Percentiles rank a stretch among this genome's conserved stretches.
phyloP scores from a whole-genome alignment of 495 filamentous ascomycete genomes.

The Aspergillus cavernicola region DNA sequence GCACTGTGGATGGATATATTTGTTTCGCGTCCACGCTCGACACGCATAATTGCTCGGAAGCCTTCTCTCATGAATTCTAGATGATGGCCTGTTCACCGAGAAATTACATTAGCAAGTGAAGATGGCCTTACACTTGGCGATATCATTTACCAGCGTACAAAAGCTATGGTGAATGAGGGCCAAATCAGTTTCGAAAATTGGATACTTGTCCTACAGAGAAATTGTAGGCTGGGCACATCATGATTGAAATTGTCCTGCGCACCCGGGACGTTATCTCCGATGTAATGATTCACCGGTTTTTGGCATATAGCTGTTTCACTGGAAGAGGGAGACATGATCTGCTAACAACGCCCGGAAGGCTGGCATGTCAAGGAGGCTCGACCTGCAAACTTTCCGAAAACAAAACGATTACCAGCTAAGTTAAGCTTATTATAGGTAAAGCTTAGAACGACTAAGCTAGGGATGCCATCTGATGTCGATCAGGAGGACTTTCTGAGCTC shows the following conservation, averaged over 20 bases:
- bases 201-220: too few relatives aligned
- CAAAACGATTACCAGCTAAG: neutral
- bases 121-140: neutral
- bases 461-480: neutral
- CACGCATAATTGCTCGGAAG: neutral
- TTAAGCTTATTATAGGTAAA: neutral
- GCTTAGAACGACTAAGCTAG: neutral
- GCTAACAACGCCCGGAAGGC: neutral
- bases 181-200: neutral
- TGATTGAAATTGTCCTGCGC: too few relatives aligned
- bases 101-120: neutral
- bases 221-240: neutral
- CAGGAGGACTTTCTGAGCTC: neutral
- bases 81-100: neutral
- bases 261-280: too few relatives aligned
- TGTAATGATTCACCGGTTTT: too few relatives aligned
- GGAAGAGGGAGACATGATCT: neutral
- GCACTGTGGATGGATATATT: neutral
- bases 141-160: neutral
- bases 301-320: too few relatives aligned
- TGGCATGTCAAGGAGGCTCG: neutral
- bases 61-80: neutral
- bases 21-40: neutral
- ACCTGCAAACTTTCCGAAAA: neutral
- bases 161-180: neutral